These are phyloP conservation scores for Exophiala viscosa DNA, from an alignment of 2,329 filamentous ascomycete genomes.

Conservation along the genomic window DNA sequence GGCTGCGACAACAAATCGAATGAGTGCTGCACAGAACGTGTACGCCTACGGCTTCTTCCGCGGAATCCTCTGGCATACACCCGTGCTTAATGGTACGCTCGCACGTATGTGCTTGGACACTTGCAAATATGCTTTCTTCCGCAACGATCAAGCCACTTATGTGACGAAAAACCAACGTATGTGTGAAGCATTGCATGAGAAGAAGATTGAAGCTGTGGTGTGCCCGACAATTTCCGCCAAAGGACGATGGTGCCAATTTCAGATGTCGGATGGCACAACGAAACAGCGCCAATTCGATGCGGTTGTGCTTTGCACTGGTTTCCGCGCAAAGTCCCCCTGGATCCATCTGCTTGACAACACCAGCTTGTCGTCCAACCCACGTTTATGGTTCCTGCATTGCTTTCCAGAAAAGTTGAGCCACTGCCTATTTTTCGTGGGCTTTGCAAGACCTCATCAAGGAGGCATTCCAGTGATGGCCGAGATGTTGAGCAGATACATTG, in stretches of 20 bases:
- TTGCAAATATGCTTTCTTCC: slow-evolving; percentile 5
- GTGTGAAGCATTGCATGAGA: slow-evolving; percentile 11
- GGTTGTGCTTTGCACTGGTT: slow-evolving; percentile 12
- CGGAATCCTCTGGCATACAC: slow-evolving; percentile 9
- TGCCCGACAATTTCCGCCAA: neutral
- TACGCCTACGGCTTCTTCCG: slow-evolving; percentile 12
- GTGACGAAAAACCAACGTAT: slow-evolving; percentile 17
- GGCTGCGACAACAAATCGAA: slow-evolving; percentile 12
- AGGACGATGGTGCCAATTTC: slow-evolving; percentile 6
- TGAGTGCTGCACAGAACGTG: slow-evolving; percentile 16
- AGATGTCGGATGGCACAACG: slow-evolving; percentile 4
- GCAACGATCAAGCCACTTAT: slow-evolving; percentile 15
- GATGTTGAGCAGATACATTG: slow-evolving; percentile 16
- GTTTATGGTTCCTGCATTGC: slow-evolving; percentile 15
- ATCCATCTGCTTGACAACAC: slow-evolving; percentile 1
- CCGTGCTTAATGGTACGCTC: slow-evolving; percentile 9
- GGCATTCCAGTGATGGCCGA: slow-evolving; percentile 15
- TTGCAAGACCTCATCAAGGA: slow-evolving; percentile 13
- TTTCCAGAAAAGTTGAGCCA: slow-evolving; percentile 12
- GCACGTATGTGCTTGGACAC: slow-evolving; percentile 8
- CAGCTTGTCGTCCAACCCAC: slow-evolving; percentile 7
- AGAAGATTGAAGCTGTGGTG: slow-evolving; percentile 9
- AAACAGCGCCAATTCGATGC: slow-evolving; percentile 7
- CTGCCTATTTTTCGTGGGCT: slow-evolving; percentile 16
- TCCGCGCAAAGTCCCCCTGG: slow-evolving; percentile 6